Base-by-base conservation (phyloP, 2,329 filamentous ascomycete genomes). In the Ascochyta viciae-villosae region DNA sequence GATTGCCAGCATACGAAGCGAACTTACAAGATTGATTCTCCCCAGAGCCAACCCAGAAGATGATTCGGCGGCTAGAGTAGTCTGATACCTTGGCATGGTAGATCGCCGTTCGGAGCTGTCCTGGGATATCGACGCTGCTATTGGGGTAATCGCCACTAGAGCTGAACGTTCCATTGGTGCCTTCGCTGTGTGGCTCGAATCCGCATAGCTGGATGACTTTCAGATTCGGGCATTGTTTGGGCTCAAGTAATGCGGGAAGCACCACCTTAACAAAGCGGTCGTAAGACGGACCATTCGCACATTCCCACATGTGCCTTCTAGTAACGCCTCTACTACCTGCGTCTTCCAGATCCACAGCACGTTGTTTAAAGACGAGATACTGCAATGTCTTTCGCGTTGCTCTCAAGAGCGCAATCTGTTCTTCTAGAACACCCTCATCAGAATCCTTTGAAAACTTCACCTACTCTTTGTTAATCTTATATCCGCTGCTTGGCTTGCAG, bases 11-110 rank as follows among this genome's bases (percentile, higher is more conserved):
- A 29, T 29, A 9, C 6, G 6, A 29, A 29, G 27, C 27, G 2
- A 26, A 26, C 13, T 27, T 15, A 35, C 33, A 15, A 35, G 13
- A 16, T 35, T 15, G 13, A 35, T n/a, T 12, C 33, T 35, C 33
- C 5, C 33, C 33, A n/a, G 13, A 19, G 12, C 19, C 38, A 24
- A 19, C 12, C 15, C 15, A 22, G 23, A 24, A 16, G 19, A 15
- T 13, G 3, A 24, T 19, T 24, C 38, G 38, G 15, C 19, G 9
- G 66, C 66, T 61, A 27, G 73, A 49, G n/a, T 22, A 46, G 41
- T 56, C 39, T 37, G 54, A 48, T 10, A 40, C 38, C 19, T 40
- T 12, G 19, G 33, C 33, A 16, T 16, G 4, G 3, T 12, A 8
- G 8, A 35, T 1, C 3, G 33, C 33, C 13, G 33, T 13, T 35